phyloP scores from a whole-genome alignment of 108 stramenopile genomes.

The Skeletonema potamos region DNA sequence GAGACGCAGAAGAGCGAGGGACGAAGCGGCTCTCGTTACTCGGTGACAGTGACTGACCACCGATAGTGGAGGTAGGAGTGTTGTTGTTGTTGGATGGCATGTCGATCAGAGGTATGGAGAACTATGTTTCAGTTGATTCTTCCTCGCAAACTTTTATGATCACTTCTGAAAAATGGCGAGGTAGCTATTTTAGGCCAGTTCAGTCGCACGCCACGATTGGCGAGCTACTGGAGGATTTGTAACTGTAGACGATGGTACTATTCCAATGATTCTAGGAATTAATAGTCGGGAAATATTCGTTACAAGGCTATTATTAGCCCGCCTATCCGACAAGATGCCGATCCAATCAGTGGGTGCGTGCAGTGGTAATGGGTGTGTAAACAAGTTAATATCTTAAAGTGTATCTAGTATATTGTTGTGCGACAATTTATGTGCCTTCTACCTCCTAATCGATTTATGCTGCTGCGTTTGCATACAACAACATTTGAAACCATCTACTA shows the following conservation, averaged over 20 bases:
- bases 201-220: background rate
- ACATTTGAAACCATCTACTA: too few relatives aligned
- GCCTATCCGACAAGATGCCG: background rate
- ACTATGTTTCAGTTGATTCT: background rate
- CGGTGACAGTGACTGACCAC: slow-evolving; percentile 25
- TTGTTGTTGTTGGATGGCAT: background rate
- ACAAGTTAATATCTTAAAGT: too few relatives aligned
- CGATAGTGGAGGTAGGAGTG: background rate
- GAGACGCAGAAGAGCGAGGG: slow-evolving; percentile 33
- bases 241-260: background rate
- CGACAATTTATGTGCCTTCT: too few relatives aligned
- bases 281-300: background rate
- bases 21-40: slow-evolving; percentile 48
- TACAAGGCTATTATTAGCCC: background rate
- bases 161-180: background rate
- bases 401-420: too few relatives aligned
- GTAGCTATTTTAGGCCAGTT: background rate
- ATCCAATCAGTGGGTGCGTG: background rate
- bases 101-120: background rate
- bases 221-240: background rate
- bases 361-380: background rate
- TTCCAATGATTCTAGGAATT: background rate
- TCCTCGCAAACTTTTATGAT: background rate
- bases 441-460: too few relatives aligned
- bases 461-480: too few relatives aligned